These are phyloP conservation scores for Carex littledalei DNA, from an alignment of 176 grass and related monocot species.

Conservation along the genomic window DNA sequence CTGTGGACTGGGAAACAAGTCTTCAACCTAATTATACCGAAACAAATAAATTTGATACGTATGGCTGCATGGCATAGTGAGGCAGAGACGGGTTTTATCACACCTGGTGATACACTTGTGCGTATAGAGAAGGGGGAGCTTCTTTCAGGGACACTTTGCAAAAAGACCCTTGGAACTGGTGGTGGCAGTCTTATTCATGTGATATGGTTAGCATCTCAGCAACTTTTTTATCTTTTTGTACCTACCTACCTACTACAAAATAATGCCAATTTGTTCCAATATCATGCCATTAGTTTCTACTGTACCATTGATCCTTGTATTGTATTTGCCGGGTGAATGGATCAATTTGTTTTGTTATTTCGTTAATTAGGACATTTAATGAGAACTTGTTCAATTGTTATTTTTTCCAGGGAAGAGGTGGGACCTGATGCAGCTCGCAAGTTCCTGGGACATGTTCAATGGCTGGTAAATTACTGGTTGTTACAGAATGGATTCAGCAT, in stretches of 20 bases:
- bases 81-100: constrained; percentile 75
- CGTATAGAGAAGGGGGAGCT: constrained; percentile 93
- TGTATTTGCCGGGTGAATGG: background rate
- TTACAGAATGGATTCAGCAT: constrained; percentile 94
- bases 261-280: background rate
- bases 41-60: constrained; percentile 89
- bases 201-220: constrained; percentile 55
- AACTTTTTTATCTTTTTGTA: background rate
- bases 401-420: constrained; percentile 87
- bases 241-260: background rate
- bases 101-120: constrained; percentile 91
- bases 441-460: constrained; percentile 93
- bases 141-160: constrained; percentile 86
- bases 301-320: background rate
- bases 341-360: background rate
- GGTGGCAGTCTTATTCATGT: constrained; percentile 92
- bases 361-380: background rate
- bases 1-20: constrained; percentile 98
- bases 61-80: constrained; percentile 86
- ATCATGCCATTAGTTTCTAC: background rate
- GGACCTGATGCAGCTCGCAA: constrained; percentile 96
- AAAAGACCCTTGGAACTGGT: constrained; percentile 69
- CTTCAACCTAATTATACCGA: constrained; percentile 97
- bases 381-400: background rate
- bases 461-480: constrained; percentile 99